Evolutionary conservation across 371 early-diverging fungal genomes (phyloP), one percentile per base, ranked within the genome.

Genomic region (Capniomyces stellatus): DNA sequence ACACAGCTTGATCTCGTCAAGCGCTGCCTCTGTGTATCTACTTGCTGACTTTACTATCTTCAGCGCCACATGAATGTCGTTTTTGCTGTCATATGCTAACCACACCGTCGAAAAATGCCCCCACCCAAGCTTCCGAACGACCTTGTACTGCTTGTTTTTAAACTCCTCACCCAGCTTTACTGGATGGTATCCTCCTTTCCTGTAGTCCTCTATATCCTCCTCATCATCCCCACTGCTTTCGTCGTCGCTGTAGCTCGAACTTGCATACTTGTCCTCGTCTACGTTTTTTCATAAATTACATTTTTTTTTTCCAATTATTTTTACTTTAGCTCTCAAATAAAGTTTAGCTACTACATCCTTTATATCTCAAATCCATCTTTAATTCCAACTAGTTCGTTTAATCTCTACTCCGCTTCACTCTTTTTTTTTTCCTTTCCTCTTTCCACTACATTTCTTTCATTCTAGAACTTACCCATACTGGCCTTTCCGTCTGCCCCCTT

Each of bases 51-150:
- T 97, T 42, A 95, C 93, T 29, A 97, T 86, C 63, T 97, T 97
- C 55, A 97, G 79, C 0, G 98, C 98, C 28, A 85, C 91, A 57
- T 89, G 85, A 2, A 82, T 85, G 39, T 79, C 71, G 29, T 65
- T 67, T 40, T 81, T 64, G 42, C 65, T 68, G 63, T 95, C 93
- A 44, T 75, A 69, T 28, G 85, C 84, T 51, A 96, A 75, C 95
- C 95, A 95, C 19, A 96, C 97, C 0, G 95, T 95, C 1, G 92
- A 90, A 58, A 95, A 96, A 62, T 96, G 97, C 13, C 97, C 97
- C 95, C 95, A 96, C 23, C 97, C 97, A 39, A 96, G 76, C 65
- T 96, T 96, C 43, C 92, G 75, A 28, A 92, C 63, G 3, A 90
- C 74, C 30, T 71, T 67, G 71, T 95, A 96, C 21, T 87, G 73